Base-by-base conservation (phyloP, 495 filamentous ascomycete genomes). In the Saxophila tyrrhenica region DNA sequence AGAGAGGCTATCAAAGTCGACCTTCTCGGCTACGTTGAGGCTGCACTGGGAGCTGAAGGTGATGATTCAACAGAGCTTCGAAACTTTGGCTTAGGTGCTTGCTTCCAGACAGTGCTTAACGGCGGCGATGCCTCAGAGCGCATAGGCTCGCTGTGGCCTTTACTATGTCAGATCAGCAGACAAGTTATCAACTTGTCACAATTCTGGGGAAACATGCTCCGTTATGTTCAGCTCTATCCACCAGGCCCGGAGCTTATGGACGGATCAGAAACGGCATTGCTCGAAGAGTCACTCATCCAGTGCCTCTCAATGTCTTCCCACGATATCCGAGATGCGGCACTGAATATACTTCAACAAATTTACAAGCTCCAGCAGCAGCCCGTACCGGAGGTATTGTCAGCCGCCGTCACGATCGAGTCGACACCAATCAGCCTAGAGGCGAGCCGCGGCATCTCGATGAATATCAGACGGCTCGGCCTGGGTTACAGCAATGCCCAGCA, bases 261-360 rank as follows among this genome's bases (percentile, higher is more conserved):
- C 2, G 58, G 51, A 0, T 22, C 51, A 16, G 24, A 64, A 24
- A 57, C 73, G 22, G 74, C 83, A 38, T 70, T 71, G 1, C 74
- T 94, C 45, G 68, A 79, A 13, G 70, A 76, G 25, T 77, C 74
- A 5, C 64, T 95, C 19, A 75, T 87, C 55, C 70, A 77, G 20
- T 91, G 88, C 52, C 76, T 97, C 16, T 78, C 80, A 1, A 76
- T 80, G 0, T 76, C 81, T 15, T 90, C 84, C 21, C 85, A 89
- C 60, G 72, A 77, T 22, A 67, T 92, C 19, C 75, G 92, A 50
- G 67, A 84, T 1, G 71, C 80, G 0, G 87, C 87, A 20, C 69
- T 98, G 39, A 77, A 75, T 25, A 76, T 94, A 23, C 67, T 96
- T 19, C 71, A 76, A 13, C 62, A 75, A n/a, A 24, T 65, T 74